Evolutionary conservation across 2,329 filamentous ascomycete species (phyloP).

Genomic region (Fusarium sp.): DNA sequence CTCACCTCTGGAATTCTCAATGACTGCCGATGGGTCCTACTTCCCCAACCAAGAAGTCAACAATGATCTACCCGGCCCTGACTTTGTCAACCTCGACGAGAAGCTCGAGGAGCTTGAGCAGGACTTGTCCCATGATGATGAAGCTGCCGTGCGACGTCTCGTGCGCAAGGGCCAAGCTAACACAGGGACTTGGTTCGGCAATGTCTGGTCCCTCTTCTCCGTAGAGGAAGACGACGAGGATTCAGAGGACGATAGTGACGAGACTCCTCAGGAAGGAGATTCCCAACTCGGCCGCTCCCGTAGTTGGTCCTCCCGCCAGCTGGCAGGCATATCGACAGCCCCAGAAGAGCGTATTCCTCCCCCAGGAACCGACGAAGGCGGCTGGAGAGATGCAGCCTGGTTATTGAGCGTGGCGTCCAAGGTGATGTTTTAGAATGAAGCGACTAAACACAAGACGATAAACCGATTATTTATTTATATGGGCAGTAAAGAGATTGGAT

Average conservation of each 20-base stretch:
- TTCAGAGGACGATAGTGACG: constrained; percentile 53
- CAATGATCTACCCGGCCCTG: constrained; percentile 60
- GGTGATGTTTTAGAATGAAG: constrained; percentile 60
- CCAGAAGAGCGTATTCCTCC: constrained; percentile 58
- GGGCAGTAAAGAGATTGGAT: neutral
- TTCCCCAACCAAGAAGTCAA: constrained; percentile 38
- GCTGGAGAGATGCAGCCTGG: constrained; percentile 75
- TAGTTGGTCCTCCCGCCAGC: constrained; percentile 48
- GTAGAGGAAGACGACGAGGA: constrained; percentile 69
- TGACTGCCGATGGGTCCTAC: constrained; percentile 39
- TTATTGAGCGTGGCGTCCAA: constrained; percentile 71
- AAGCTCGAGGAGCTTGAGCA: constrained; percentile 63
- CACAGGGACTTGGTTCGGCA: constrained; percentile 67
- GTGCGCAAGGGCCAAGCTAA: constrained; percentile 63
- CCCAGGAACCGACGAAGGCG: constrained; percentile 63
- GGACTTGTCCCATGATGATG: constrained; percentile 63
- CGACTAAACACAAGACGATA: neutral
- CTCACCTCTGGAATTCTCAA: constrained; percentile 54
- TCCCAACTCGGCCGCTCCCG: constrained; percentile 42
- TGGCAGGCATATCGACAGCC: constrained; percentile 53
- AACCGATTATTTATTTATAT: neutral
- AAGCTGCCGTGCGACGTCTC: constrained; percentile 65
- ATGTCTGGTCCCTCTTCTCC: constrained; percentile 69
- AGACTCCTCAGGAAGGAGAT: constrained; percentile 41
- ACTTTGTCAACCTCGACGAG: constrained; percentile 71